Evolutionary conservation across 1,284 basidiomycete genomes (phyloP), one percentile per base, ranked within the genome.

Genomic region (Cryptococcus wingfieldii): DNA sequence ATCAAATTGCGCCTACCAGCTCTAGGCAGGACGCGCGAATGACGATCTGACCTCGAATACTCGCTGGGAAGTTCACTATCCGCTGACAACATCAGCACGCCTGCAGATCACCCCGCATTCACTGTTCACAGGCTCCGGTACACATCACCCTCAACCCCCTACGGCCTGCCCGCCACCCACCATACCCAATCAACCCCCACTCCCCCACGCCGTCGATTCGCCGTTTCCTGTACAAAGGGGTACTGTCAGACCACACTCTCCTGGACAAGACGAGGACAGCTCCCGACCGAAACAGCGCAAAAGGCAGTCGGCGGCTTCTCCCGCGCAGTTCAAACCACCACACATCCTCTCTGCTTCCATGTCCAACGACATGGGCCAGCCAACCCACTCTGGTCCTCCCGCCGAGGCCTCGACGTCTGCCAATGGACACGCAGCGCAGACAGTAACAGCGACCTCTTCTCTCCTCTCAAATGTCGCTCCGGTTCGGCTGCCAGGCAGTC

Each of bases 401-500:
- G 38, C 27, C 31, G 28, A n/a, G 10, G 23, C 51, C 10, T 46
- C 53, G 4, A 47, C 52, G 8, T 59, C 54, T 9, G 44, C 55
- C 10, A 51, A 56, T 27, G 49, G 43, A 27, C 43, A 25, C 34
- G 12, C 51, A 12, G 12, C 42, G 4, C 34, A 19, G 14, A 49
- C 53, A 5, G 46, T 50, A 12, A 57, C 57, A 13, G 14, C 55
- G n/a, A 42, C 62, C 18, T 41, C 55, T 16, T 46, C 56, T 38
- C 18, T 63, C 2, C 54, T 60, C 14, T 50, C 27, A 39, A 39
- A 52, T 13, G 55, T 65, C 28, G 45, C 43, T 23, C 50, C 37
- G 18, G 58, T 64, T 31, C 49, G 41, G 4, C 62, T 61, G 0
- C 28, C 54, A 5, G 66, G 72, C 23, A 42, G 51, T 9, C 53